Percentiles rank a stretch among this genome's conserved stretches.
These are phyloP conservation scores for Lepidium sativum DNA, from an alignment of 345 rosid species.

Conservation along the genomic window DNA sequence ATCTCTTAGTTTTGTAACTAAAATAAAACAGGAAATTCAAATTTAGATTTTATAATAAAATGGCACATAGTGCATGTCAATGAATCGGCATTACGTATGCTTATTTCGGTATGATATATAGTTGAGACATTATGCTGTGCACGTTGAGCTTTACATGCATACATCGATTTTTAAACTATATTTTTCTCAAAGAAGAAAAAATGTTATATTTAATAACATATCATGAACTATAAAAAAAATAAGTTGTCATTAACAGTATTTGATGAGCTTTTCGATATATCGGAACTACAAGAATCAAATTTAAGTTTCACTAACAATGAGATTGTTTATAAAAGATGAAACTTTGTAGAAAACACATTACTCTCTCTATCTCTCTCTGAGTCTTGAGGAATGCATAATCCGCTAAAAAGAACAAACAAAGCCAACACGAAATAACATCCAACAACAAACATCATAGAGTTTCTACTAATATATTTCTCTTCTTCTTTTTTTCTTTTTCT, in stretches of 20 bases:
- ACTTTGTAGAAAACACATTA: background rate
- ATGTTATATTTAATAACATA: background rate
- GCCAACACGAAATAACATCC: slow-evolving; percentile 8
- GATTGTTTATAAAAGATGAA: background rate
- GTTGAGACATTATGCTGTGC: slow-evolving; percentile 27
- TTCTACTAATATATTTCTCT: background rate
- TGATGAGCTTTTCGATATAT: too few species aligned
- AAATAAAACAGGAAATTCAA: slow-evolving; percentile 12
- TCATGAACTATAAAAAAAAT: background rate
- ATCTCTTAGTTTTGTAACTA: slow-evolving; percentile 12
- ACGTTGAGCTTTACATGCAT: slow-evolving; percentile 15
- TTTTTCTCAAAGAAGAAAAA: too few species aligned
- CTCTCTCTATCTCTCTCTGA: background rate
- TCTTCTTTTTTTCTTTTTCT: background rate
- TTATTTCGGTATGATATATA: background rate
- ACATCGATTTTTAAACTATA: background rate
- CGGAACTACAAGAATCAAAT: slow-evolving; percentile 13
- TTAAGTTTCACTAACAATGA: slow-evolving; percentile 14
- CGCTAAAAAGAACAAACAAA: slow-evolving; percentile 5
- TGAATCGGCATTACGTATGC: background rate
- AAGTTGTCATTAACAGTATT: too few species aligned
- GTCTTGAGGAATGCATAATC: slow-evolving; percentile 8
- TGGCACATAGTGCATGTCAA: background rate
- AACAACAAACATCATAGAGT: slow-evolving; percentile 6
- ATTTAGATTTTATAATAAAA: background rate